Evolutionary conservation across 2,329 filamentous ascomycete species (phyloP), one percentile per base, ranked within the genome.

Genomic region (Metarhizium anisopliae): DNA sequence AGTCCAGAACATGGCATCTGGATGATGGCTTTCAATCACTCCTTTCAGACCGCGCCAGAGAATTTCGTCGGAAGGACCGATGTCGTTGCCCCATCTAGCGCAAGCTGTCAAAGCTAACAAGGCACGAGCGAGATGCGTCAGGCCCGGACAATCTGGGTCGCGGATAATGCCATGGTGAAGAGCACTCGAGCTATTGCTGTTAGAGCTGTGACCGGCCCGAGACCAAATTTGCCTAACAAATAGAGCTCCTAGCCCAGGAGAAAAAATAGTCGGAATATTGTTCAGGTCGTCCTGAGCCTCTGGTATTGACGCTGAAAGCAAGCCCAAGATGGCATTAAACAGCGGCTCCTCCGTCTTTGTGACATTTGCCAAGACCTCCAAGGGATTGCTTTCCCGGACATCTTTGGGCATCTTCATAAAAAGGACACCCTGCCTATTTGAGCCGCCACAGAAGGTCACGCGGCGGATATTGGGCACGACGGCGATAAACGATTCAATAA

Each of bases 361-460:
- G 7, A 67, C 58, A 47, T 63, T 55, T 2, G 66, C 66, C 16
- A 68, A 59, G 6, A 77, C 66, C 7, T 69, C 62, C 2, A 95
- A 72, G 0, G 91, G 90, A 62, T 86, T 78, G 60, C 82, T 77
- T 52, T 83, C 80, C 55, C 87, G 82, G 16, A 87, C 69, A 0
- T 76, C 67, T 0, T 69, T 61, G 0, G 83, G 76, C 11, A 96
- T 78, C 58, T 79, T 84, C 70, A 88, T 83, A 72, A 90, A 90
- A 43, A 96, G 73, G 47, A 85, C 85, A 0, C 92, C 92, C 70
- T 96, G 91, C 45, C 91, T 79, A 59, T 96, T 92, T 7, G 91
- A 92, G 20, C 92, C 90, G 62, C 90, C 86, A 66, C 90, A 95
- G 70, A 96, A 96, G 1, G 86, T 86, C 2, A 92, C 88, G 29